Evolutionary conservation across 2,329 filamentous ascomycete genomes (phyloP), one percentile per base, ranked within the genome.

Genomic region (Sphaerulina musiva): DNA sequence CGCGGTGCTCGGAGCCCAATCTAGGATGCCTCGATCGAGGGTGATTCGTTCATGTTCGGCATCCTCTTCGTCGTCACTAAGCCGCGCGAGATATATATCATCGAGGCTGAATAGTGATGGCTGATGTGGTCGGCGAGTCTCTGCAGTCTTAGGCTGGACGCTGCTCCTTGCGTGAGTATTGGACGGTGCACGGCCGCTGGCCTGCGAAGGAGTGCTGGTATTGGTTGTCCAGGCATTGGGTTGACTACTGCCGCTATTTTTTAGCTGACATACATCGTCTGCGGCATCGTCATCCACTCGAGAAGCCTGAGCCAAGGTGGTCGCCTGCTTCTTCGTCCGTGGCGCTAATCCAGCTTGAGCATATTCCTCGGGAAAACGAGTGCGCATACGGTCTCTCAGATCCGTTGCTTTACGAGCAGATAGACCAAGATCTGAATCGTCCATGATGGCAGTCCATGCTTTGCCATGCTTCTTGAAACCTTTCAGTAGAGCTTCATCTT

Each of bases 371-470:
- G 81, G 80, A 59, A 78, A 84, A 32, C 76, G 75, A 6, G 79
- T 82, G 12, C 82, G 74, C 59, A 85, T 82, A 3, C 81, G 77
- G 64, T 85, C 82, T 32, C 82, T 74, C 11, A 85, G 64, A 62
- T 85, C 82, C 1, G 80, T 82, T 12, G 79, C 73, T 43, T 76
- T 76, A 41, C 81, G 74, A 59, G 76, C 72, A 8, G 67, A 64
- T 43, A 84, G 73, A 10, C 75, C 73, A 2, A 84, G 67, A 5
- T 75, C 71, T 11, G 70, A 68, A 55, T 84, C 81, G 53, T 80
- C 74, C 56, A 76, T 74, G 49, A 85, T 85, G 6, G 73, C 66
- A 9, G 79, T 80, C 82, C 82, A 85, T 41, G 78, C 73, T 47
- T 80, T 77, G 2, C 80, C 80, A 58, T 84, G 75, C 46, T 78